phyloP scores from a whole-genome alignment of 2,329 filamentous ascomycete species.

The Cytospora leucostoma region DNA sequence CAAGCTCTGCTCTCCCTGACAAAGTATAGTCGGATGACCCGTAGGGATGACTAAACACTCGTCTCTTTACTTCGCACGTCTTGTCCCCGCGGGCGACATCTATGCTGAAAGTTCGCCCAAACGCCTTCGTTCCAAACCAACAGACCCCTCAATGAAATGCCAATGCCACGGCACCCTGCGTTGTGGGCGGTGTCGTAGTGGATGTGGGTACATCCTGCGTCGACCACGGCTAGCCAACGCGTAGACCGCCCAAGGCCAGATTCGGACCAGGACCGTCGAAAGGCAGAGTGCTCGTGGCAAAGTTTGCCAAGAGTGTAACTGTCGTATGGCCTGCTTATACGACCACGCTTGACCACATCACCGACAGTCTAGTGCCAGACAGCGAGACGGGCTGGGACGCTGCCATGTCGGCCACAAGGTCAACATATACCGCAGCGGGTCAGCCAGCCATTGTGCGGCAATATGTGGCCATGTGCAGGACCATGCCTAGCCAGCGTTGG shows the following conservation, averaged over 20 bases:
- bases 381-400: not conserved
- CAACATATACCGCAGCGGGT: not conserved
- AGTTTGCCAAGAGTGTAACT: not conserved
- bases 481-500: not conserved
- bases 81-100: slow-evolving; percentile 17
- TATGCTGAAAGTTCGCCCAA: slow-evolving; percentile 22
- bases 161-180: slow-evolving; percentile 5
- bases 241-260: not conserved
- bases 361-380: not conserved
- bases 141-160: slow-evolving; percentile 18
- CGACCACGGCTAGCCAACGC: not conserved
- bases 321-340: not conserved
- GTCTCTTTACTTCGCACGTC: slow-evolving; percentile 11
- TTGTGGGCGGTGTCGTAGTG: slow-evolving; percentile 4
- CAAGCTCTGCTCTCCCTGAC: slow-evolving; percentile 7
- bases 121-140: slow-evolving; percentile 20
- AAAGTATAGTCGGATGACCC: slow-evolving; percentile 3
- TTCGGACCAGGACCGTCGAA: not conserved
- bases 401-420: not conserved
- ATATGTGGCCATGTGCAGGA: not conserved
- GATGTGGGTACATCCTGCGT: slow-evolving; percentile 1
- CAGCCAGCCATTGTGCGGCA: not conserved
- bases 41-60: slow-evolving; percentile 8
- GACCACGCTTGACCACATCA: not conserved
- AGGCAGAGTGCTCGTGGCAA: not conserved